phyloP scores from a whole-genome alignment of 2,329 filamentous ascomycete genomes.

The Pseudocercospora vitis region DNA sequence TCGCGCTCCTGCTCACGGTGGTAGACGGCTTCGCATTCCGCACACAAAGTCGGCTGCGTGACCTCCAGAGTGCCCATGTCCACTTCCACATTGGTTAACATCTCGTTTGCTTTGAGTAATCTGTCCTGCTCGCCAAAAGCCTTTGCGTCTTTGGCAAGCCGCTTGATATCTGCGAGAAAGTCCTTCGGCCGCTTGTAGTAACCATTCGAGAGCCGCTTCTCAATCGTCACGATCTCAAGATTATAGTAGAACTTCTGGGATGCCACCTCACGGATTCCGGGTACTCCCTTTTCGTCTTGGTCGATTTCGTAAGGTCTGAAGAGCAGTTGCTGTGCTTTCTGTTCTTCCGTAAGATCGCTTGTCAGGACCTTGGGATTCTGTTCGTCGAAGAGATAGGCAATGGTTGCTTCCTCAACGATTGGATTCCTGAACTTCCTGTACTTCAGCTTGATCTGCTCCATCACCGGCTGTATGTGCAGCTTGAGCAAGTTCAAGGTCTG shows the following conservation, averaged over 20 bases:
- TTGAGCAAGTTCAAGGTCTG: constrained; percentile 84
- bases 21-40: constrained; percentile 81
- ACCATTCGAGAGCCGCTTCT: constrained; percentile 93
- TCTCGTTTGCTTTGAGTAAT: constrained; percentile 83
- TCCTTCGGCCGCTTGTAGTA: constrained; percentile 91
- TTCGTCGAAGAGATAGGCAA: constrained; percentile 82
- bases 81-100: constrained; percentile 89
- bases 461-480: constrained; percentile 84
- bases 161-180: constrained; percentile 83
- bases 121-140: constrained; percentile 79
- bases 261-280: constrained; percentile 71
- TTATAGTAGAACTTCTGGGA: constrained; percentile 93
- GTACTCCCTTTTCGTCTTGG: constrained; percentile 74
- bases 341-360: constrained; percentile 59
- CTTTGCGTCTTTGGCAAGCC: constrained; percentile 80
- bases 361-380: constrained; percentile 67
- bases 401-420: constrained; percentile 70
- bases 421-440: constrained; percentile 86
- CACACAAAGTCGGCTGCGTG: constrained; percentile 60
- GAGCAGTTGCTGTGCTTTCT: constrained; percentile 54
- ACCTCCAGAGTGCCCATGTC: constrained; percentile 77
- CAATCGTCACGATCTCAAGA: constrained; percentile 85
- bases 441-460: constrained; percentile 91
- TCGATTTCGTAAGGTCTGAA: constrained; percentile 75
- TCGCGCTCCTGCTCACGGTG: constrained; percentile 67